phyloP scores from a whole-genome alignment of 148 eudicot genomes.

The Fagopyrum homotropicum region DNA sequence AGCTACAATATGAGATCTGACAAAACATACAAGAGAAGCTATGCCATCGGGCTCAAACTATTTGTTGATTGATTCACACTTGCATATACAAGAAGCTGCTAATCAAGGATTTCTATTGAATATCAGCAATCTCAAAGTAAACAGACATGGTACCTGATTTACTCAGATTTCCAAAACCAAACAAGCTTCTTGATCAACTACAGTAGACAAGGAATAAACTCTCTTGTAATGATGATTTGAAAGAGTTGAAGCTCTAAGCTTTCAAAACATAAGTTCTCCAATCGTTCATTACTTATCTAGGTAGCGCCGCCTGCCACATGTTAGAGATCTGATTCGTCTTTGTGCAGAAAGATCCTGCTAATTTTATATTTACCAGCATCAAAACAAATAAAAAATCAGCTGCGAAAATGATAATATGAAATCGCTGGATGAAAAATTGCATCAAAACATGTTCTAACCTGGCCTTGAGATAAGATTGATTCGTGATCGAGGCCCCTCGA shows the following conservation, averaged over 20 bases:
- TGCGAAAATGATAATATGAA: neutral
- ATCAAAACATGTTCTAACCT: constrained; percentile 29
- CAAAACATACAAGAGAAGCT: neutral
- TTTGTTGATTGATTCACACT: neutral
- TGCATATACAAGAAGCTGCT: neutral
- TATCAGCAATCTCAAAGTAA: neutral
- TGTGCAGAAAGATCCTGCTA: neutral
- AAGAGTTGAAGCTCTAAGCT: neutral
- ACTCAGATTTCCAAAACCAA: constrained; percentile 6
- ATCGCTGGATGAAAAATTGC: neutral
- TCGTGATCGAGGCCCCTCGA: constrained; percentile 91
- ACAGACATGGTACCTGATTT: neutral
- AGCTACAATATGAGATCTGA: neutral
- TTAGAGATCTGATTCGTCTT: neutral
- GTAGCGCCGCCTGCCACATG: neutral
- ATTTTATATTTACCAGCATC: neutral
- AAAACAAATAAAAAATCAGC: neutral
- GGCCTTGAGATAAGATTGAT: constrained; percentile 65
- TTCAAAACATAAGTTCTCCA: neutral
- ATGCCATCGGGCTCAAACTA: neutral
- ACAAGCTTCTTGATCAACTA: neutral
- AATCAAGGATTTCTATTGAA: neutral
- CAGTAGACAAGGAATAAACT: neutral
- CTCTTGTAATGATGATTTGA: neutral
- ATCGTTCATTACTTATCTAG: neutral